These are phyloP conservation scores for Monilinia aucupariae DNA, from an alignment of 2,329 filamentous ascomycete genomes.

Conservation along the genomic window DNA sequence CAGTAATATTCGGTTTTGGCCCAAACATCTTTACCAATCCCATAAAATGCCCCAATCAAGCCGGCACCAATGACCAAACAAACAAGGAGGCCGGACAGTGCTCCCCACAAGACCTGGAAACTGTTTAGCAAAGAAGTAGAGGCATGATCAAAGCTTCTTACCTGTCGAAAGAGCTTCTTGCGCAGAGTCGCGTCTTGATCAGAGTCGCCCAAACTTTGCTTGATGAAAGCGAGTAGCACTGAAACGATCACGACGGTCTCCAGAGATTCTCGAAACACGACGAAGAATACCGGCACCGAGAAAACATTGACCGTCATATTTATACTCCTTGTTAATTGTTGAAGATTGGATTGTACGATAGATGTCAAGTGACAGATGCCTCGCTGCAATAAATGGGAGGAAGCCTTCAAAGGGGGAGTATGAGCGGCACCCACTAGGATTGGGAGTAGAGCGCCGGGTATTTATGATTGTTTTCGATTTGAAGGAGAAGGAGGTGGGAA, in stretches of 20 bases:
- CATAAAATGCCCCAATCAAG: conserved; percentile 61
- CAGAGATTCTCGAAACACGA: conserved; percentile 79
- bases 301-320: conserved; percentile 64
- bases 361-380: not conserved
- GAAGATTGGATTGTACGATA: not conserved
- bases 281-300: conserved; percentile 79
- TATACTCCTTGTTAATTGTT: not conserved
- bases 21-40: conserved; percentile 62
- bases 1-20: conserved; percentile 66
- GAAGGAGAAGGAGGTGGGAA: not conserved
- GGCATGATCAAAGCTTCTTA: conserved; percentile 31
- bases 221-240: conserved; percentile 78
- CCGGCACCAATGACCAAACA: conserved; percentile 54
- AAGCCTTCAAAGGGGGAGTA: not conserved
- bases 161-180: conserved; percentile 59
- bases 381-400: not conserved
- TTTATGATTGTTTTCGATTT: not conserved
- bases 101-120: conserved; percentile 53
- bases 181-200: conserved; percentile 56
- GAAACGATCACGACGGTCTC: conserved; percentile 83
- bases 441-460: no score
- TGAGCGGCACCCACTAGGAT: not conserved
- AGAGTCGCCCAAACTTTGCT: conserved; percentile 66
- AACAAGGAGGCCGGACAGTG: conserved; percentile 47
- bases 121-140: not conserved